Conservation (phyloP, 352 stramenopile species). For the Phytophthora fragariaefolia region DNA sequence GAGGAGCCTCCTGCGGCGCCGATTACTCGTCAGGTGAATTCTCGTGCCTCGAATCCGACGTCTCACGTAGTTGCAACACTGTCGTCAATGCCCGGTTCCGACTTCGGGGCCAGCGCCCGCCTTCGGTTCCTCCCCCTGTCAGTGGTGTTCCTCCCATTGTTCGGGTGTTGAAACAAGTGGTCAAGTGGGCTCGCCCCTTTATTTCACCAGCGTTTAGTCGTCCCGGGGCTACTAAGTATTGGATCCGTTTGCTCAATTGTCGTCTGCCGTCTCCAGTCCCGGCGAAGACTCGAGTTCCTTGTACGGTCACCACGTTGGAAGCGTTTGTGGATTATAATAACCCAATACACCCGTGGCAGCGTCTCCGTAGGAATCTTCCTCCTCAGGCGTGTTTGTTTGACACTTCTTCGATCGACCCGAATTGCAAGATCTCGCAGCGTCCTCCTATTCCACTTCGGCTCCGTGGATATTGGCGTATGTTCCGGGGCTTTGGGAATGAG, state of each 20-base stretch:
- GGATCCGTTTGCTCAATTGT: neutral
- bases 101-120: neutral
- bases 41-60: too few species aligned
- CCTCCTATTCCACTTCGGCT: neutral
- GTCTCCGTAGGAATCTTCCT: neutral
- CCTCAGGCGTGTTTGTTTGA: neutral
- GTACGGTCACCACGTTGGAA: neutral
- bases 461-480: neutral
- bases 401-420: neutral
- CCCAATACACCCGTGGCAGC: neutral
- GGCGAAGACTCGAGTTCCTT: neutral
- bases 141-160: neutral
- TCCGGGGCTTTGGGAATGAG: neutral
- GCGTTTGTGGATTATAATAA: neutral
- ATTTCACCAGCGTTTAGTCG: neutral
- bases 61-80: neutral
- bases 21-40: too few species aligned
- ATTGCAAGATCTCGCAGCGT: neutral
- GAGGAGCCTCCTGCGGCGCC: too few species aligned
- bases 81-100: neutral
- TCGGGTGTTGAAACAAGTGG: neutral
- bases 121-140: neutral
- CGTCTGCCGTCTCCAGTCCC: neutral
- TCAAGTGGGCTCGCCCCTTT: neutral
- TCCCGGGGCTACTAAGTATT: neutral